phyloP scores from a whole-genome alignment of 2,329 filamentous ascomycete genomes.

The Claviceps sp. region DNA sequence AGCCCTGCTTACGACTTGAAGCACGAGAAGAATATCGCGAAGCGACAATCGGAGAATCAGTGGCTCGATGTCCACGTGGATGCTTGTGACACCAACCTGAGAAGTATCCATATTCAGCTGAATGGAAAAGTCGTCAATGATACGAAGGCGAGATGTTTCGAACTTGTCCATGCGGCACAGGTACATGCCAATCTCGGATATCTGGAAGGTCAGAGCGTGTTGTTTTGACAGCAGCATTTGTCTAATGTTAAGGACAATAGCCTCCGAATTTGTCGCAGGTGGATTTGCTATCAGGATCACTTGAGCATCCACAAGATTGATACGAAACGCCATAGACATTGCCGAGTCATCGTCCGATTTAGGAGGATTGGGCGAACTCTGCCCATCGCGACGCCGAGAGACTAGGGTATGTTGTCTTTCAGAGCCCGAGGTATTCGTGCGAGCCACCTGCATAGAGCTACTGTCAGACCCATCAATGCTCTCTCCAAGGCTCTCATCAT shows the following conservation, averaged over 20 bases:
- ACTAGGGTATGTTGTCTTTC: slow-evolving; percentile 15
- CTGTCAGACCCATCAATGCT: slow-evolving; percentile 45
- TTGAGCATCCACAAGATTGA: slow-evolving; percentile 93
- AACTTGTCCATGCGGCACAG: slow-evolving; percentile 97
- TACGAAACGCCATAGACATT: slow-evolving; percentile 72
- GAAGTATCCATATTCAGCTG: slow-evolving; percentile 74
- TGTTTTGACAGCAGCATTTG: slow-evolving; percentile 88
- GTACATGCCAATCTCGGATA: slow-evolving; percentile 95
- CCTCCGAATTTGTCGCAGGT: slow-evolving; percentile 77
- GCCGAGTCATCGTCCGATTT: slow-evolving; percentile 14
- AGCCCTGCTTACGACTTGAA: slow-evolving; percentile 84
- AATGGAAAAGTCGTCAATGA: slow-evolving; percentile 92
- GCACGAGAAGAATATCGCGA: slow-evolving; percentile 83
- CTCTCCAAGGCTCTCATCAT: slow-evolving; percentile 41
- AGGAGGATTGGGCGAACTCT: neutral
- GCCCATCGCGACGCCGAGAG: slow-evolving; percentile 13
- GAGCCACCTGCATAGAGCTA: slow-evolving; percentile 40
- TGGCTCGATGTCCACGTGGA: slow-evolving; percentile 80
- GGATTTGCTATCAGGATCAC: slow-evolving; percentile 95
- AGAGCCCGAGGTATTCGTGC: slow-evolving; percentile 22
- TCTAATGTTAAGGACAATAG: slow-evolving; percentile 88
- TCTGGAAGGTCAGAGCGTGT: slow-evolving; percentile 83
- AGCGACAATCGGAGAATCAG: slow-evolving; percentile 81
- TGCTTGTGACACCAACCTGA: slow-evolving; percentile 52
- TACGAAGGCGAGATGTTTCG: slow-evolving; percentile 76